Evolutionary conservation across 768 basidiomycete species (phyloP).

Genomic region (Mycena maculata): DNA sequence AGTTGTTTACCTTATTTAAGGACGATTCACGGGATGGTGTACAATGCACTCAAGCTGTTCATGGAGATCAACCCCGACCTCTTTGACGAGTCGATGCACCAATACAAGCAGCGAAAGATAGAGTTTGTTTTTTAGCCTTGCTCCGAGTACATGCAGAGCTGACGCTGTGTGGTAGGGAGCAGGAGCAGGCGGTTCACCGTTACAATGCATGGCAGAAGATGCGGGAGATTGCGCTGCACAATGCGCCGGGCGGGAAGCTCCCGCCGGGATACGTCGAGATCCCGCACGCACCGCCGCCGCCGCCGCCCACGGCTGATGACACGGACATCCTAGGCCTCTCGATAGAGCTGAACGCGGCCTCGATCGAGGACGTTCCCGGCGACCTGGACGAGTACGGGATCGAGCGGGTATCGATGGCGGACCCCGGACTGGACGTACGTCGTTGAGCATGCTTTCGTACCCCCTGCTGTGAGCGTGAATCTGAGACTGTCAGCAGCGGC

Average conservation of each 20-base stretch:
- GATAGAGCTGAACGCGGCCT: constrained; percentile 87
- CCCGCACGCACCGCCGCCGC: constrained; percentile 79
- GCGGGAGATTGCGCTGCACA: constrained; percentile 79
- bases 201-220: constrained; percentile 93
- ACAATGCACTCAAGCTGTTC: constrained; percentile 97
- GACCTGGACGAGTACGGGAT: constrained; percentile 85
- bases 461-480: constrained; percentile 20
- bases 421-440: constrained; percentile 88
- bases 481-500: constrained; percentile 56
- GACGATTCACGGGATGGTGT: constrained; percentile 99
- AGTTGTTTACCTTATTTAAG: constrained; percentile 60
- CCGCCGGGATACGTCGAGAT: constrained; percentile 79
- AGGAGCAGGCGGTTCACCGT: constrained; percentile 84
- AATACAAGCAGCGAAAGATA: constrained; percentile 89
- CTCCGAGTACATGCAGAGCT: neutral
- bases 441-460: constrained; percentile 21
- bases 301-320: constrained; percentile 82
- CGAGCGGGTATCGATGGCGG: constrained; percentile 92
- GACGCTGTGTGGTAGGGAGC: constrained; percentile 68
- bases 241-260: constrained; percentile 73
- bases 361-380: constrained; percentile 78
- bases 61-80: constrained; percentile 99
- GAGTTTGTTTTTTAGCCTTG: constrained; percentile 63
- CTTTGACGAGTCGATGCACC: constrained; percentile 93
- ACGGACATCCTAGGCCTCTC: constrained; percentile 89